Percentiles rank a stretch among this genome's conserved stretches.
Evolutionary conservation across 169 alveolate genomes (phyloP).

Genomic region (Eimeria sp.): DNA sequence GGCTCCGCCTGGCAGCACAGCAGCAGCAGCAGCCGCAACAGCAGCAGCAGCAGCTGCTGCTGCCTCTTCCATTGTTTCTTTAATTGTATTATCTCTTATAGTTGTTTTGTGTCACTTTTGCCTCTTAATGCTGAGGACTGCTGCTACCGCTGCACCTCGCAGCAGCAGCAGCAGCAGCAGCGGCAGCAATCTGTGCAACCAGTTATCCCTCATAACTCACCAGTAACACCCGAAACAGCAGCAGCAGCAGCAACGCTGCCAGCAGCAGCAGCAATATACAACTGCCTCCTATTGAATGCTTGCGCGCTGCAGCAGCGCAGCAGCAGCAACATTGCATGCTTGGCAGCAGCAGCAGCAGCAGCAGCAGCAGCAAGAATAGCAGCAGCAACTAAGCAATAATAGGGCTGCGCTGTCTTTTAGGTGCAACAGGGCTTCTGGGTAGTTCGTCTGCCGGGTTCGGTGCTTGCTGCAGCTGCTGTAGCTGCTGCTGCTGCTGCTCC

Average conservation of each 20-base stretch:
- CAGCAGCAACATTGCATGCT: constrained; percentile 23
- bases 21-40: constrained; percentile 71
- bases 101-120: background rate
- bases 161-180: constrained; percentile 54
- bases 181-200: constrained; percentile 34
- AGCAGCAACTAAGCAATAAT: no score
- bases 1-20: constrained; percentile 63
- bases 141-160: constrained; percentile 40
- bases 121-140: background rate
- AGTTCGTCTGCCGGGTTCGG: background rate
- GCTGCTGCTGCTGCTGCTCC: background rate
- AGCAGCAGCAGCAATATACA: background rate
- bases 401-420: no score
- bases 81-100: background rate
- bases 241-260: background rate
- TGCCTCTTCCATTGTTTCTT: background rate
- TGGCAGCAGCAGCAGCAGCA: constrained; percentile 40
- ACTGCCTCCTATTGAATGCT: background rate
- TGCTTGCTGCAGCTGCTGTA: background rate
- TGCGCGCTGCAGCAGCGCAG: constrained; percentile 29
- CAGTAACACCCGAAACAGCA: constrained; percentile 36
- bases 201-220: background rate
- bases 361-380: background rate
- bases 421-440: no score
- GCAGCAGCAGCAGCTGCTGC: background rate